Percentiles rank a stretch among this genome's conserved stretches.
Evolutionary conservation across 2,329 filamentous ascomycete species (phyloP).

Genomic region (Boeremia lycopersici): DNA sequence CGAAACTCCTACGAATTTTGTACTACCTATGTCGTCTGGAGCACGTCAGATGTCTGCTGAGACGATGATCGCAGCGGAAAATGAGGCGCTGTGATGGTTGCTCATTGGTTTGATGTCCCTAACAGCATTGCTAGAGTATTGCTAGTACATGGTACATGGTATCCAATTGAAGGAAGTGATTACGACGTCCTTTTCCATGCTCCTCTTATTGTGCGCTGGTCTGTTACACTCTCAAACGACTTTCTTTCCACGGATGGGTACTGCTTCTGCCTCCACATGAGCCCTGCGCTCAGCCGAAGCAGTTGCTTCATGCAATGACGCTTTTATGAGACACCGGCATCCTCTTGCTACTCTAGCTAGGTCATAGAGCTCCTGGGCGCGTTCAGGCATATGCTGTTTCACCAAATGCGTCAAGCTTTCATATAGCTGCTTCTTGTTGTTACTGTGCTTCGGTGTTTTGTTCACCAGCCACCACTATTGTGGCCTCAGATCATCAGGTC

Average conservation of each 20-base stretch:
- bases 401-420: background rate
- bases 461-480: too few species aligned
- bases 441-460: background rate
- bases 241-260: background rate
- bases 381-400: background rate
- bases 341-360: background rate
- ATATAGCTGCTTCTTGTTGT: background rate
- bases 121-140: background rate
- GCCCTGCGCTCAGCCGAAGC: background rate
- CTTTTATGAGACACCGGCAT: background rate
- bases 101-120: background rate
- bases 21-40: background rate
- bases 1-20: too few species aligned
- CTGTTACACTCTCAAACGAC: background rate
- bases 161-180: background rate
- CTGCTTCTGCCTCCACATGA: background rate
- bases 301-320: background rate
- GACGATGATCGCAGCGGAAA: background rate
- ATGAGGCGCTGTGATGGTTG: background rate
- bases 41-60: background rate
- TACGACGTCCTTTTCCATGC: background rate
- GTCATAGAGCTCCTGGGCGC: background rate
- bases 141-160: background rate
- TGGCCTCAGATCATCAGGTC: slow-evolving; percentile 46
- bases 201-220: background rate